phyloP scores from a whole-genome alignment of 257 asterid species.

The Lithospermum erythrorhizon region DNA sequence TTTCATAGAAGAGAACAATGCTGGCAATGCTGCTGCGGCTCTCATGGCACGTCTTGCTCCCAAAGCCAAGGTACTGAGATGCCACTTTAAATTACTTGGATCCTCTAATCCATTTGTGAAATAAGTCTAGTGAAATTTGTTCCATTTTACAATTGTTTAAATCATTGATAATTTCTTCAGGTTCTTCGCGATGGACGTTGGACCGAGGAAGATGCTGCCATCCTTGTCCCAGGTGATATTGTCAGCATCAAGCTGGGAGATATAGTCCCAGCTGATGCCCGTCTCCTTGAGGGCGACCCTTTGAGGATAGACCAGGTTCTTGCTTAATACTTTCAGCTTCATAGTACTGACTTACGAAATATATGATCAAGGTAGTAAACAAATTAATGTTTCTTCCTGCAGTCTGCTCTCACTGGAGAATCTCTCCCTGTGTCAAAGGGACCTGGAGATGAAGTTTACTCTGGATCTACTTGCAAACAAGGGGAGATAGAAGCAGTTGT shows the following conservation, averaged over 20 bases:
- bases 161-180: conserved; percentile 9
- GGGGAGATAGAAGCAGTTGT: conserved; percentile 83
- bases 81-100: not conserved
- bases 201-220: conserved; percentile 71
- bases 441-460: conserved; percentile 51
- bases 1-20: conserved; percentile 64
- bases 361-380: conserved; percentile 4
- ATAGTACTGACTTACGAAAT: not conserved
- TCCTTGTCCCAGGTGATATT: conserved; percentile 74
- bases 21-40: conserved; percentile 72
- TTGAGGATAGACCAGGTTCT: conserved; percentile 67
- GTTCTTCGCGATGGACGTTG: conserved; percentile 63
- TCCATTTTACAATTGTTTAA: not conserved
- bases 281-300: conserved; percentile 75
- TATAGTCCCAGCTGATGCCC: conserved; percentile 74
- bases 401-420: conserved; percentile 82
- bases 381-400: conserved; percentile 11
- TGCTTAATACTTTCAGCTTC: not conserved
- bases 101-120: no score
- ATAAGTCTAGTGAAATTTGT: no score
- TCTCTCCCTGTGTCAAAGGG: conserved; percentile 60
- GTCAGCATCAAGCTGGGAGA: conserved; percentile 74
- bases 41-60: conserved; percentile 70
- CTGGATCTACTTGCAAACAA: conserved; percentile 84
- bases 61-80: conserved; percentile 37